Conservation (phyloP, 306 rosid genomes). For the Psophocarpus tetragonolobus region DNA sequence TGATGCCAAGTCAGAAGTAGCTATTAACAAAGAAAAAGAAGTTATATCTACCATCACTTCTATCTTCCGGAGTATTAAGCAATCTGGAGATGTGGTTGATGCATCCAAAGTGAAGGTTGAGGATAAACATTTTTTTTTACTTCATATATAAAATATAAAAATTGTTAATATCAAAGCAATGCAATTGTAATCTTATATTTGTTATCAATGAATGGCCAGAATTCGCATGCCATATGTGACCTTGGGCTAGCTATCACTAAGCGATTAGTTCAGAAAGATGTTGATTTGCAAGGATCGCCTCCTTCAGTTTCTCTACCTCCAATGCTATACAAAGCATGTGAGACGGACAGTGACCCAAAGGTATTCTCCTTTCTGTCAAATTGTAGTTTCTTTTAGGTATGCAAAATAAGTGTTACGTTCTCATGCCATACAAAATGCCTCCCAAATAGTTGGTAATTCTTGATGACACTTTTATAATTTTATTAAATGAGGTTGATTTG, state of each 20-base stretch:
- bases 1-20: slow-evolving; percentile 68
- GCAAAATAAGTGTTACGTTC: slow-evolving; percentile 22
- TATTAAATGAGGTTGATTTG: slow-evolving; percentile 18
- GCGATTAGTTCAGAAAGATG: slow-evolving; percentile 60
- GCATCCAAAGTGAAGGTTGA: slow-evolving; percentile 83
- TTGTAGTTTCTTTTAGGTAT: slow-evolving; percentile 27
- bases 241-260: slow-evolving; percentile 85
- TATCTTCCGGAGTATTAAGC: slow-evolving; percentile 78
- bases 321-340: slow-evolving; percentile 65
- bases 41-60: slow-evolving; percentile 54
- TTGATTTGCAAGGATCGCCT: slow-evolving; percentile 56
- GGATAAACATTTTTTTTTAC: slow-evolving; percentile 1
- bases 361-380: slow-evolving; percentile 50
- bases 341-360: slow-evolving; percentile 63
- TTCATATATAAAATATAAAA: too few species aligned
- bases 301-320: slow-evolving; percentile 63
- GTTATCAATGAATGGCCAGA: slow-evolving; percentile 61
- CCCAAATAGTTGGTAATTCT: slow-evolving; percentile 25
- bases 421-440: background rate
- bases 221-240: slow-evolving; percentile 90
- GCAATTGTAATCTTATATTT: slow-evolving; percentile 37
- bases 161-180: slow-evolving; percentile 13
- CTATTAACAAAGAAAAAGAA: slow-evolving; percentile 57
- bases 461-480: slow-evolving; percentile 23
- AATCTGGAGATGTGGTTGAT: slow-evolving; percentile 74